Percentiles rank a stretch among this genome's conserved stretches.
Conservation (phyloP, 345 rosid species). For the Eucalyptus leucophloia region DNA sequence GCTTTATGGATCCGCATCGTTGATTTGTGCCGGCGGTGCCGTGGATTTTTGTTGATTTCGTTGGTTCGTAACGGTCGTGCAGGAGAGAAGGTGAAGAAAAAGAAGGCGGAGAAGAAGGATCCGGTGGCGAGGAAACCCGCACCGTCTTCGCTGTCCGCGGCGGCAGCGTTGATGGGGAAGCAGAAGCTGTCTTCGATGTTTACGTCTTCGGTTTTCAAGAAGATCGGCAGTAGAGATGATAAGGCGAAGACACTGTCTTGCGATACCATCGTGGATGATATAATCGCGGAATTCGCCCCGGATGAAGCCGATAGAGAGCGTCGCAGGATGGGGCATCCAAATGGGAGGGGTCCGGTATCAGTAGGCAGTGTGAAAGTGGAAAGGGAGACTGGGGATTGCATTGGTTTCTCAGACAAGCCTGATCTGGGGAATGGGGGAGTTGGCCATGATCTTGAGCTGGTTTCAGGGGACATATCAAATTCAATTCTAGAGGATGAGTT, state of each 20-base stretch:
- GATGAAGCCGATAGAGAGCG: slow-evolving; percentile 63
- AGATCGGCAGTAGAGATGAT: slow-evolving; percentile 40
- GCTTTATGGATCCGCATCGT: neutral
- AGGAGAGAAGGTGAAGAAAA: slow-evolving; percentile 26
- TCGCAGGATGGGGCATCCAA: slow-evolving; percentile 36
- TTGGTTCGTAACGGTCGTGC: neutral
- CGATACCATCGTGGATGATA: slow-evolving; percentile 70
- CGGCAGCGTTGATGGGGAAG: slow-evolving; percentile 82
- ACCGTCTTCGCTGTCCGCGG: slow-evolving; percentile 52
- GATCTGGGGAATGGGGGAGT: neutral
- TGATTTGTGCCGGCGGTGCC: neutral
- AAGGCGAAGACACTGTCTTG: slow-evolving; percentile 30
- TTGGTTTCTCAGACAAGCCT: neutral
- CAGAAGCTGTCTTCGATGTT: slow-evolving; percentile 79
- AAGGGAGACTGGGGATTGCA: neutral
- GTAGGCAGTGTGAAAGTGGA: slow-evolving; percentile 11
- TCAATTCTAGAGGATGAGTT: neutral
- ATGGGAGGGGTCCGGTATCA: neutral
- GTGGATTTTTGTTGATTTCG: neutral
- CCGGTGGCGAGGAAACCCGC: slow-evolving; percentile 33
- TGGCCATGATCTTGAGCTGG: neutral
- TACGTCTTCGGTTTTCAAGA: slow-evolving; percentile 60
- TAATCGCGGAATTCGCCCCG: slow-evolving; percentile 71
- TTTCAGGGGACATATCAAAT: neutral
- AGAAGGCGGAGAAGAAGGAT: slow-evolving; percentile 40